A percentile compares a stretch with the other conserved stretches of the same genome.
These are phyloP conservation scores for Xylariomycetidae sp. DNA, from an alignment of 2,329 filamentous ascomycete genomes.

Conservation along the genomic window DNA sequence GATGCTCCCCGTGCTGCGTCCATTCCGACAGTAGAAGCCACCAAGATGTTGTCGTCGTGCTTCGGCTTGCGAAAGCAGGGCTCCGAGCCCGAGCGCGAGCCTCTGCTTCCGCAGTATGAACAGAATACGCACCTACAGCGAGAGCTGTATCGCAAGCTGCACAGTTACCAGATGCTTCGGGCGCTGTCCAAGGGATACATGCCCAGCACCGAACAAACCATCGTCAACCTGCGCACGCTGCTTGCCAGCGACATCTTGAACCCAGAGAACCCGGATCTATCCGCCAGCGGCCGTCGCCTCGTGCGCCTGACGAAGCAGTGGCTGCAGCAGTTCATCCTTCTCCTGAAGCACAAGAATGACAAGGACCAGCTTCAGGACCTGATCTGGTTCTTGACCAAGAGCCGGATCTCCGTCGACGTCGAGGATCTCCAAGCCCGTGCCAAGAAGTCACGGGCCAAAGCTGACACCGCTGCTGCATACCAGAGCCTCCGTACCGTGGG, in stretches of 20 bases:
- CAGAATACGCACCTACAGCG: conserved; percentile 76
- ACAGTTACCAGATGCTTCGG: conserved; percentile 85
- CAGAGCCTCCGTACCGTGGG: conserved; percentile 78
- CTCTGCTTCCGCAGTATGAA: conserved; percentile 74
- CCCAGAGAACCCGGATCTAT: conserved; percentile 67
- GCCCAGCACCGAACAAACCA: conserved; percentile 81
- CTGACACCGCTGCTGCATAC: conserved; percentile 69
- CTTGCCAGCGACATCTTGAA: conserved; percentile 75
- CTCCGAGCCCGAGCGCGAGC: conserved; percentile 60
- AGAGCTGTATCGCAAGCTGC: conserved; percentile 79
- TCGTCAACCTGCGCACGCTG: conserved; percentile 72
- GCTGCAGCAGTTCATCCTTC: conserved; percentile 73
- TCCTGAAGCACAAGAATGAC: conserved; percentile 76
- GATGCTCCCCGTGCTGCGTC: no score
- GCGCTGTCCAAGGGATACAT: conserved; percentile 81
- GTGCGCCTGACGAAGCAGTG: conserved; percentile 66
- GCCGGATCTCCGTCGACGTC: conserved; percentile 63
- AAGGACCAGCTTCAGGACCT: conserved; percentile 87
- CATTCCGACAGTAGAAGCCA: no score
- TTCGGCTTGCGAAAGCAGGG: conserved; percentile 49
- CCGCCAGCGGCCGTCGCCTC: conserved; percentile 68
- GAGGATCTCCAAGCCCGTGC: conserved; percentile 57
- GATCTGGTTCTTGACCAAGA: conserved; percentile 74
- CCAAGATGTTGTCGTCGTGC: conserved; percentile 55
- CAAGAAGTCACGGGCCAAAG: conserved; percentile 57